phyloP scores from a whole-genome alignment of 371 early-diverging fungal species.

The Coemansia sp. region DNA sequence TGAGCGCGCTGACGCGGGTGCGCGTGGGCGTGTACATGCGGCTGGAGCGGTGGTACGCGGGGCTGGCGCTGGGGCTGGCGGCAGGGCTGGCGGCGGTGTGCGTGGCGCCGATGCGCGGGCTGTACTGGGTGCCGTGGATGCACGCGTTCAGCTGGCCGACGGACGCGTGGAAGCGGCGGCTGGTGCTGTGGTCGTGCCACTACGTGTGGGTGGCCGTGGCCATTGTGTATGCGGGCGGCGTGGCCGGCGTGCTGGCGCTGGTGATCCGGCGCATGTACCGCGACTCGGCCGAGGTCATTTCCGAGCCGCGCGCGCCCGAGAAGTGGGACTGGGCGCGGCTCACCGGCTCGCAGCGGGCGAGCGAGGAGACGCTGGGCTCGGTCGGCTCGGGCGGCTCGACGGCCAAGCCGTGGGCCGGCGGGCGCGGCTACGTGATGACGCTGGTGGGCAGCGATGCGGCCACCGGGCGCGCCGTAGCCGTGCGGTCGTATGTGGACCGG shows the following conservation, averaged over 20 bases:
- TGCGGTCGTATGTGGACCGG: slow-evolving; percentile 42
- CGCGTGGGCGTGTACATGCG: slow-evolving; percentile 33
- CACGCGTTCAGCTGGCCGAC: slow-evolving; percentile 41
- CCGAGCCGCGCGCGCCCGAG: slow-evolving; percentile 37
- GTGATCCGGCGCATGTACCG: slow-evolving; percentile 38
- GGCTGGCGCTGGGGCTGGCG: slow-evolving; percentile 10
- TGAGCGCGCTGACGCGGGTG: slow-evolving; percentile 37
- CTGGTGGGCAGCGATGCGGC: slow-evolving; percentile 8
- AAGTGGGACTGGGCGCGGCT: slow-evolving; percentile 45
- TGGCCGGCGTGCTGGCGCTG: slow-evolving; percentile 19
- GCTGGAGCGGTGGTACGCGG: slow-evolving; percentile 29
- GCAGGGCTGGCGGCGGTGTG: slow-evolving; percentile 22
- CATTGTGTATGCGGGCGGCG: slow-evolving; percentile 25
- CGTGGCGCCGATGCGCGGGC: slow-evolving; percentile 22
- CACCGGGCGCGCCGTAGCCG: slow-evolving; percentile 18
- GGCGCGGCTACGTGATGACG: slow-evolving; percentile 33
- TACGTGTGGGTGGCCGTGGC: slow-evolving; percentile 32
- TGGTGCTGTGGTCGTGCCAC: slow-evolving; percentile 42
- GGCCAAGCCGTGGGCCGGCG: not conserved
- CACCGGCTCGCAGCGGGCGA: slow-evolving; percentile 12
- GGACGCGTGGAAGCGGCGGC: slow-evolving; percentile 2
- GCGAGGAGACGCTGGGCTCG: slow-evolving; percentile 6
- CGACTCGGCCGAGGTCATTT: slow-evolving; percentile 24
- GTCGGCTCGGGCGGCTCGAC: not conserved
- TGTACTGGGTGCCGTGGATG: slow-evolving; percentile 35